Percentiles rank a stretch among this genome's conserved stretches.
Evolutionary conservation across 1,139 yeast genomes (phyloP).

Genomic region (Petasospora fabianii): DNA sequence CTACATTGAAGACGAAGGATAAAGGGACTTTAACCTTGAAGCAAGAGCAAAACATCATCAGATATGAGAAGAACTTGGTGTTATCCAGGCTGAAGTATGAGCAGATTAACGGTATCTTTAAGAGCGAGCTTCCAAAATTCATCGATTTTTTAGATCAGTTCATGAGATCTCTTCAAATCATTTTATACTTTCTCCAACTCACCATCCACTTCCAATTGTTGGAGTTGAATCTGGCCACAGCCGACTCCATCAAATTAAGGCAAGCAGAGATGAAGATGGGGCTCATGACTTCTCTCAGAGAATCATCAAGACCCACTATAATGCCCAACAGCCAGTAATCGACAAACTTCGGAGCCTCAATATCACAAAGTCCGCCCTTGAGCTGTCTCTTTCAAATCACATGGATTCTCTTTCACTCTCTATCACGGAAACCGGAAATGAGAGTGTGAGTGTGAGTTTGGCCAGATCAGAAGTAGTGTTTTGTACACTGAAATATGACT

Average conservation of each 20-base stretch:
- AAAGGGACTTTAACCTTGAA: slow-evolving; percentile 32
- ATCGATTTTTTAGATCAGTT: slow-evolving; percentile 28
- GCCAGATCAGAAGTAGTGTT: slow-evolving; percentile 17
- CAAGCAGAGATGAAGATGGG: slow-evolving; percentile 8
- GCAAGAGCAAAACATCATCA: slow-evolving; percentile 36
- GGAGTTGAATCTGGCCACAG: slow-evolving; percentile 21
- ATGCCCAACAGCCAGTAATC: neutral
- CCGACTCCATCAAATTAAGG: slow-evolving; percentile 13
- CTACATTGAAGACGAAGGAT: slow-evolving; percentile 12
- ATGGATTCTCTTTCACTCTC: slow-evolving; percentile 1
- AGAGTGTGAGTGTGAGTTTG: slow-evolving; percentile 1
- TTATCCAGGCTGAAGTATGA: slow-evolving; percentile 32
- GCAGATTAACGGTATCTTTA: slow-evolving; percentile 33
- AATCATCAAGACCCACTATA: slow-evolving; percentile 9
- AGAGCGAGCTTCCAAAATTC: slow-evolving; percentile 39
- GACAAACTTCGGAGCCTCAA: slow-evolving; percentile 4
- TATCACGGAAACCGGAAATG: slow-evolving; percentile 1
- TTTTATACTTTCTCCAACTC: slow-evolving; percentile 34
- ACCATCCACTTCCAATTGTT: slow-evolving; percentile 32
- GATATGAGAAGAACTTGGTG: slow-evolving; percentile 24
- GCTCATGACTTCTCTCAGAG: slow-evolving; percentile 2
- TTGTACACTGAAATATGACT: slow-evolving; percentile 37
- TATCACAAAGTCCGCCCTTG: slow-evolving; percentile 13
- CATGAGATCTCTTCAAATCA: slow-evolving; percentile 26
- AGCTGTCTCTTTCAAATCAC: slow-evolving; percentile 1